Evolutionary conservation across 345 rosid genomes (phyloP).

Genomic region (Ailanthus altissimus): DNA sequence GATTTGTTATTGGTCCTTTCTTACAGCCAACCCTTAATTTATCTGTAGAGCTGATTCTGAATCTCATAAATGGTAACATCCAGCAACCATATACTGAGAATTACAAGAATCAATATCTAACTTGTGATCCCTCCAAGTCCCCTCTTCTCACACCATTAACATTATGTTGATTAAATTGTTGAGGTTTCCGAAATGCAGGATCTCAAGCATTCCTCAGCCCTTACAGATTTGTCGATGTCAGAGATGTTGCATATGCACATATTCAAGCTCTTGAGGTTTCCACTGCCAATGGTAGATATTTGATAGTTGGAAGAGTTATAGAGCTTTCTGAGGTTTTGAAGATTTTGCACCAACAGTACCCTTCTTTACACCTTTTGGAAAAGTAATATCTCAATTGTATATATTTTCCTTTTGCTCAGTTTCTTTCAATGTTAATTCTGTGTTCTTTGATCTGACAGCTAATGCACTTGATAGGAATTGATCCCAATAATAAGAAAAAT

Average conservation of each 20-base stretch:
- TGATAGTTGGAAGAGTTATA: constrained; percentile 29
- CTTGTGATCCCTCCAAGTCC: not conserved
- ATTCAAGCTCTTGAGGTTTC: constrained; percentile 49
- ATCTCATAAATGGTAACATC: constrained; percentile 30
- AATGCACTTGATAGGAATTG: no score
- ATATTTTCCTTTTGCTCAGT: no score
- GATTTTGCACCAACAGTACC: constrained; percentile 20
- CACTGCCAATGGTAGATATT: constrained; percentile 48
- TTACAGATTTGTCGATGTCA: constrained; percentile 45
- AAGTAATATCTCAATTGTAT: constrained; percentile 19
- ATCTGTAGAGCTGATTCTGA: constrained; percentile 20
- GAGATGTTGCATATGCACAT: constrained; percentile 55
- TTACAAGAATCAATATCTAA: not conserved
- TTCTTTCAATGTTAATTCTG: no score
- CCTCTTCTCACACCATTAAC: not conserved
- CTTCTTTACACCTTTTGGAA: constrained; percentile 15
- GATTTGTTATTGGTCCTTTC: constrained; percentile 38
- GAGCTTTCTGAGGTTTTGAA: constrained; percentile 11
- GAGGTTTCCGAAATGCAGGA: constrained; percentile 20
- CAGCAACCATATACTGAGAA: not conserved
- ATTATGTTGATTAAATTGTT: not conserved
- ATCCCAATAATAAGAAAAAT: no score
- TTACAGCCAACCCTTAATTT: constrained; percentile 43
- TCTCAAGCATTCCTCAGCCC: not conserved
- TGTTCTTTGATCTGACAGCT: no score